Evolutionary conservation across 208 protist genomes (phyloP), one percentile per base, ranked within the genome.

Genomic region (Crithidia expoeki): DNA sequence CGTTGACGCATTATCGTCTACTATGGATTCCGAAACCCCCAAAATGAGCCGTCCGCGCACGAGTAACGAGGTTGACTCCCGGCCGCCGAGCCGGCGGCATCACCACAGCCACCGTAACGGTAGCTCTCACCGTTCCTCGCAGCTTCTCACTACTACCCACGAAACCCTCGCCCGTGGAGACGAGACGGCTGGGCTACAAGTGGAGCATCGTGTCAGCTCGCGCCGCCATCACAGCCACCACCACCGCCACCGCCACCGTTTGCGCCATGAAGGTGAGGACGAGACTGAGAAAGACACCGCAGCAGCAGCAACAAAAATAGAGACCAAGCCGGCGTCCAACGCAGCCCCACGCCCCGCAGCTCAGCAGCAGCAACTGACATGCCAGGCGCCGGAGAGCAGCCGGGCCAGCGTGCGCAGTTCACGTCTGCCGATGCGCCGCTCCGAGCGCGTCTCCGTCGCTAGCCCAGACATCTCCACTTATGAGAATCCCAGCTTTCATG

Each of bases 371-470:
- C 56, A 49, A 19, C 21, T 7, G 47, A 11, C 34, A 21, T n/a
- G 58, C 46, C 44, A 17, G 28, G 36, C 56, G 16, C 2, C 49
- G 44, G 40, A 40, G 23, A 70, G 56, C 56, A 70, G 71, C 56
- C 47, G 44, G 14, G 56, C 53, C 56, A 76, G 71, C 56, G 60
- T 56, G 11, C 53, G 49, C 38, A 76, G 71, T 49, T 70, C 71
- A 4, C 71, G 63, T 14, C 40, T 70, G 44, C 63, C 71, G 12
- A 16, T 21, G 19, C 71, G 63, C 49, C 64, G 71, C 36, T 66
- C 60, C 46, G 46, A 52, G 40, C 42, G 60, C 1, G 46, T 1
- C 46, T 66, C 60, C 28, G 46, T 66, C 46, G 60, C 16, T 10
- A 32, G 32, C 9, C 40, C 62, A 9, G 30, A 46, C 42, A 47